Conservation (phyloP, 2,329 filamentous ascomycete species). For the Kalaharituber pfeilii region DNA sequence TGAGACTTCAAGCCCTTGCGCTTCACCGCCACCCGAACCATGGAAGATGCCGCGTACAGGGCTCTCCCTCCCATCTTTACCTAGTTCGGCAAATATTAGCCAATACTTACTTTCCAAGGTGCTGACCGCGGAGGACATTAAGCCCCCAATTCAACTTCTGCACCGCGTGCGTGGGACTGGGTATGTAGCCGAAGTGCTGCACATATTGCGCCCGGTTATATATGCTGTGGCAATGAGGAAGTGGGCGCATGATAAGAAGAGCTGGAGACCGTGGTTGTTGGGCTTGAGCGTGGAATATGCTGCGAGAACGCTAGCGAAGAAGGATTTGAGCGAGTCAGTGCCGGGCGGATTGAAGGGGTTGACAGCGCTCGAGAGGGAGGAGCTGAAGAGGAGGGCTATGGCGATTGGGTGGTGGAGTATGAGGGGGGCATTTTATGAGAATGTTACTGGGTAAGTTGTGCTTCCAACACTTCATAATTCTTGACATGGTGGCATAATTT, state of each 20-base stretch:
- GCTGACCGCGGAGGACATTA: constrained; percentile 89
- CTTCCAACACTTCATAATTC: constrained; percentile 26
- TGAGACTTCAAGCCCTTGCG: constrained; percentile 9
- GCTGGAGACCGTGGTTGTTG: constrained; percentile 83
- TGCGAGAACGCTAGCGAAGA: constrained; percentile 65
- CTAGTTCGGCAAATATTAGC: constrained; percentile 64
- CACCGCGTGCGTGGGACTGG: constrained; percentile 57
- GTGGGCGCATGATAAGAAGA: constrained; percentile 51
- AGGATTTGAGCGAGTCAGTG: constrained; percentile 42
- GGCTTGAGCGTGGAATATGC: constrained; percentile 74
- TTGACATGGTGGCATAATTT: constrained; percentile 26
- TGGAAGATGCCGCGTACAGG: constrained; percentile 95
- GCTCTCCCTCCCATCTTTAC: constrained; percentile 65
- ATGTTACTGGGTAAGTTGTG: constrained; percentile 67
- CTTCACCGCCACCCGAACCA: constrained; percentile 34
- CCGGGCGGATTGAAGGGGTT: constrained; percentile 57
- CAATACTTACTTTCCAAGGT: constrained; percentile 78
- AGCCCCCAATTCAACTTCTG: constrained; percentile 71
- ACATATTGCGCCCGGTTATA: constrained; percentile 72
- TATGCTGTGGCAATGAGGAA: constrained; percentile 72
- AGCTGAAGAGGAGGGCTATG: constrained; percentile 77
- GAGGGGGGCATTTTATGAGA: constrained; percentile 93
- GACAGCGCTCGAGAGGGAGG: constrained; percentile 74
- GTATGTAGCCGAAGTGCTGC: constrained; percentile 72
- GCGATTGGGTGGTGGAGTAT: constrained; percentile 89